Evolutionary conservation across 2,329 filamentous ascomycete species (phyloP).

Genomic region (Aspergillus sp.): DNA sequence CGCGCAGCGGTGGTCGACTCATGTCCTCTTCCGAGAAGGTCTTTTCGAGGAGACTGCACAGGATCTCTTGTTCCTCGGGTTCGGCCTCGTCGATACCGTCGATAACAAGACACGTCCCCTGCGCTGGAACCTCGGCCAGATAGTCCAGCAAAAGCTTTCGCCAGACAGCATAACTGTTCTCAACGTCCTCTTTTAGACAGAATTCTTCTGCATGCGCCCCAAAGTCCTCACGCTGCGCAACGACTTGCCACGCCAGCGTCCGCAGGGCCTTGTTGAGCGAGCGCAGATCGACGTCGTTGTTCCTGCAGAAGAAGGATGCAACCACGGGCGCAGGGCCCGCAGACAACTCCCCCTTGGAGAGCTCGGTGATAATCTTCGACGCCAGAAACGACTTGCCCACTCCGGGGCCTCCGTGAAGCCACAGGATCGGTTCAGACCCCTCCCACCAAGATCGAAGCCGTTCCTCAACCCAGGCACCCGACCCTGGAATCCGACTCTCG

Average conservation of each 20-base stretch:
- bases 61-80: conserved; percentile 1
- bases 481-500: background rate
- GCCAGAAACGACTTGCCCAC: conserved; percentile 22
- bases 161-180: conserved; percentile 3
- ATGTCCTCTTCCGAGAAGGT: background rate
- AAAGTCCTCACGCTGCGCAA: conserved; percentile 5
- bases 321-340: conserved; percentile 8
- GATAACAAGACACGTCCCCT: background rate
- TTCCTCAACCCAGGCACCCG: background rate
- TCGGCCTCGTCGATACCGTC: conserved; percentile 3
- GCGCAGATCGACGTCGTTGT: conserved; percentile 20
- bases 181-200: conserved; percentile 11
- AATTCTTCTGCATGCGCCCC: conserved; percentile 7
- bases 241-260: conserved; percentile 19
- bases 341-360: background rate
- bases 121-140: background rate
- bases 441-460: conserved; percentile 4
- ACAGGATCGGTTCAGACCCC: conserved; percentile 13
- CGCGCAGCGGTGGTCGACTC: background rate
- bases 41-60: conserved; percentile 10
- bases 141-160: conserved; percentile 8
- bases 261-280: conserved; percentile 21
- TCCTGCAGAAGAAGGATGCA: conserved; percentile 21
- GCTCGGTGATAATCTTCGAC: conserved; percentile 18
- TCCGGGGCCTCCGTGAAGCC: conserved; percentile 22